Evolutionary conservation across 1,284 basidiomycete genomes (phyloP).

Genomic region (Ustilago nuda): DNA sequence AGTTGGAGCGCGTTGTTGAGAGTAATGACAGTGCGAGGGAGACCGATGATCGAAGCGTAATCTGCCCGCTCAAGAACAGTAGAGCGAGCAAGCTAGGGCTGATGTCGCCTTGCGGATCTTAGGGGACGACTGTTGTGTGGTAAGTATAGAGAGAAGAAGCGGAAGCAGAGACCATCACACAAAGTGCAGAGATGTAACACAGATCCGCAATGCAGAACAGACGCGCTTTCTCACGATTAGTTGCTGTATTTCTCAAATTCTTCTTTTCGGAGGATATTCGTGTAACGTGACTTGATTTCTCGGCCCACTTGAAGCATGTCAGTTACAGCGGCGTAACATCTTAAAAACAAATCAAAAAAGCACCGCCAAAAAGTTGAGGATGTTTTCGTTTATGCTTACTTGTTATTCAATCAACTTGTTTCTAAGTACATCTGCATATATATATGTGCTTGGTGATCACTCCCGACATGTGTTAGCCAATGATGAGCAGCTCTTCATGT

Average conservation of each 20-base stretch:
- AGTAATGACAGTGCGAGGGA: neutral
- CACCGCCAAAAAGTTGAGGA: no score
- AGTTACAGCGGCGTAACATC: neutral
- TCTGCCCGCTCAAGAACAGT: neutral
- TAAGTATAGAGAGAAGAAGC: conserved; percentile 6
- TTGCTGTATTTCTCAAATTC: neutral
- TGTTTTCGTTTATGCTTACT: no score
- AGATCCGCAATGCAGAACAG: conserved; percentile 11
- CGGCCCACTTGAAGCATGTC: neutral
- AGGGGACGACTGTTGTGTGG: neutral
- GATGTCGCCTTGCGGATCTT: neutral
- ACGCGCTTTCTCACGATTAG: conserved; percentile 9
- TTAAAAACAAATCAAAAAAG: neutral
- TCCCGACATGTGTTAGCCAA: no score
- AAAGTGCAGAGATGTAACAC: neutral
- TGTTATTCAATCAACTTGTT: no score
- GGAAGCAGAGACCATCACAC: conserved; percentile 9
- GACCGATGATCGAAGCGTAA: conserved; percentile 3
- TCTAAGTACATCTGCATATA: no score
- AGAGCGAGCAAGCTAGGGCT: neutral
- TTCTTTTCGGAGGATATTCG: conserved; percentile 1
- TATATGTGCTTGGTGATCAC: no score
- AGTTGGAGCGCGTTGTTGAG: neutral
- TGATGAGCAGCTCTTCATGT: no score
- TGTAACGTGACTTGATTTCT: neutral